phyloP scores from a whole-genome alignment of 768 basidiomycete genomes.

The Boletus subcaerulescens region DNA sequence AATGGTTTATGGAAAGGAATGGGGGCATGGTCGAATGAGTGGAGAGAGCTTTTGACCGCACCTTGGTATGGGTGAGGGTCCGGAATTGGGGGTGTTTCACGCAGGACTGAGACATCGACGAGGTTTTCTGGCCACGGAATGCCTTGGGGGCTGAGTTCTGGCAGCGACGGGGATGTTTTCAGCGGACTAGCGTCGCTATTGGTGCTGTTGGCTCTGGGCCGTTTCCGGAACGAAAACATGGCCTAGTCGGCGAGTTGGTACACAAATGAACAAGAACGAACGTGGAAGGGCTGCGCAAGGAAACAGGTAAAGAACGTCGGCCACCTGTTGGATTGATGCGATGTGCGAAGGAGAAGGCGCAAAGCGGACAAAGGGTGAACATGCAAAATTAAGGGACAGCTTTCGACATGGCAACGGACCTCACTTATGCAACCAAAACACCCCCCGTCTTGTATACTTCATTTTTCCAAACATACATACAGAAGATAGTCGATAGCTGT shows the following conservation, averaged over 20 bases:
- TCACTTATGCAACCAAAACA: background rate
- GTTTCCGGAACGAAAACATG: slow-evolving; percentile 78
- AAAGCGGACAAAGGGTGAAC: slow-evolving; percentile 11
- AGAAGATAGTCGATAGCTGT: slow-evolving; percentile 29
- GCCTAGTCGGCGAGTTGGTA: slow-evolving; percentile 17
- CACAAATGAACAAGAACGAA: slow-evolving; percentile 25
- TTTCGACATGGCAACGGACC: slow-evolving; percentile 27
- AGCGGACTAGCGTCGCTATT: slow-evolving; percentile 40
- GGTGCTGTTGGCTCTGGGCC: slow-evolving; percentile 49
- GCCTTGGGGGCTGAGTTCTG: slow-evolving; percentile 69
- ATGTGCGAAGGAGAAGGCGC: slow-evolving; percentile 18
- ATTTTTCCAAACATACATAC: slow-evolving; percentile 33
- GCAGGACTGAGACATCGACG: slow-evolving; percentile 67
- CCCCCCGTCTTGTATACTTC: slow-evolving; percentile 10
- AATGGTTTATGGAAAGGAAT: slow-evolving; percentile 86
- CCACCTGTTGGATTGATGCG: slow-evolving; percentile 10
- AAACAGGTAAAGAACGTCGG: slow-evolving; percentile 26
- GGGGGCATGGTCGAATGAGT: slow-evolving; percentile 47
- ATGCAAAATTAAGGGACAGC: slow-evolving; percentile 21
- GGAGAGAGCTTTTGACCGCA: slow-evolving; percentile 69
- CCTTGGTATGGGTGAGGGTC: slow-evolving; percentile 49
- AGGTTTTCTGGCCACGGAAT: slow-evolving; percentile 86
- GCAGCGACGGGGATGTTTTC: slow-evolving; percentile 77
- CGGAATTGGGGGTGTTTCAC: slow-evolving; percentile 36
- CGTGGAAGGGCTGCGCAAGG: slow-evolving; percentile 13